Conservation (phyloP, 2,329 filamentous ascomycete genomes). For the Plenodomus lindquistii region DNA sequence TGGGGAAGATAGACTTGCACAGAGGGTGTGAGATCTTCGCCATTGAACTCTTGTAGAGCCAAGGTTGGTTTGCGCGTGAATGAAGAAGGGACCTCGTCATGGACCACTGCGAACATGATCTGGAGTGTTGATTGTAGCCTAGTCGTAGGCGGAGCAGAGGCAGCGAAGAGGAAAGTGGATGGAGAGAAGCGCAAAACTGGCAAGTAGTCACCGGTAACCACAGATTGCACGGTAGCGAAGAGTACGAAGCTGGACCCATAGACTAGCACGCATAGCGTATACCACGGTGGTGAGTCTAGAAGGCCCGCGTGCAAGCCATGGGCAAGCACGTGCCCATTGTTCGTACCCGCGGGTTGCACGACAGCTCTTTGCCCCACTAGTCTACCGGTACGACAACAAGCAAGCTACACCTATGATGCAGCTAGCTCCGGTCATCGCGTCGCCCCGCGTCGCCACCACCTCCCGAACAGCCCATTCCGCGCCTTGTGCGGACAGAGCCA, state of each 20-base stretch:
- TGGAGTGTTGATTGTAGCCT: neutral
- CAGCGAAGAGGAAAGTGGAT: neutral
- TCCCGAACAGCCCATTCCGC: neutral
- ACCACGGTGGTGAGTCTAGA: neutral
- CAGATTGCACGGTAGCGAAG: neutral
- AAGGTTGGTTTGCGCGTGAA: neutral
- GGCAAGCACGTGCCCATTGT: neutral
- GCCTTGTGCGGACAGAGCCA: too few species aligned
- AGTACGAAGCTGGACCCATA: neutral
- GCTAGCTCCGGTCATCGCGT: neutral
- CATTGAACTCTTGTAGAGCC: constrained; percentile 3
- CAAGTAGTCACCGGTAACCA: neutral
- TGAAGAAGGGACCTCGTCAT: neutral
- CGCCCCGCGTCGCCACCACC: neutral
- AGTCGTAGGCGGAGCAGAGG: neutral
- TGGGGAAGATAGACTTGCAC: constrained; percentile 49
- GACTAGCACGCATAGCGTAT: neutral
- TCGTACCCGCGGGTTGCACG: neutral
- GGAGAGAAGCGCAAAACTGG: neutral
- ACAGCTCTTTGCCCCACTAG: neutral
- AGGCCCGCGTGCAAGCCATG: neutral
- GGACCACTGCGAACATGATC: constrained; percentile 1
- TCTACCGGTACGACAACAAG: too few species aligned
- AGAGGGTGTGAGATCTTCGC: constrained; percentile 25
- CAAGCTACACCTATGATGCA: too few species aligned